A percentile compares a stretch with the other conserved stretches of the same genome.
phyloP scores from a whole-genome alignment of 805 yeast species.

The Isabelozyma pseudorhagii region DNA sequence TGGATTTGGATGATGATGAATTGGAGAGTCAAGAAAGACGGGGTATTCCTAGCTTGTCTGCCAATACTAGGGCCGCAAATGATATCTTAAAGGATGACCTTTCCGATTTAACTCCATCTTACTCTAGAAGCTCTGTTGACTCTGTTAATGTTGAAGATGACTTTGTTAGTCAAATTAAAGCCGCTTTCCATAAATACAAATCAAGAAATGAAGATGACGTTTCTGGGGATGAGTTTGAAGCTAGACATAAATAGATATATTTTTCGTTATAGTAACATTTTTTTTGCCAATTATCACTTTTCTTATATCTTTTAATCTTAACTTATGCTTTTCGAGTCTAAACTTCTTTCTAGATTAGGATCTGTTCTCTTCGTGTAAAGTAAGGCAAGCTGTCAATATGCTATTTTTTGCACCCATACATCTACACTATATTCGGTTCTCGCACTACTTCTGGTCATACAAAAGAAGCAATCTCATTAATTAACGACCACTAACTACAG shows the following conservation, averaged over 20 bases:
- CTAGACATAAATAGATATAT: constrained; percentile 20
- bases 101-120: constrained; percentile 13
- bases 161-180: constrained; percentile 32
- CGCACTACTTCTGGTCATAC: not conserved
- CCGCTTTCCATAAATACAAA: constrained; percentile 34
- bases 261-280: not conserved
- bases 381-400: too few relatives aligned
- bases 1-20: constrained; percentile 68
- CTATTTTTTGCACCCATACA: too few relatives aligned
- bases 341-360: too few relatives aligned
- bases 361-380: too few relatives aligned
- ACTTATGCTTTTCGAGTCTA: not conserved
- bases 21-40: constrained; percentile 14
- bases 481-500: not conserved
- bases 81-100: constrained; percentile 15
- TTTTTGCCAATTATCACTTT: not conserved
- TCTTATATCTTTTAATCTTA: not conserved
- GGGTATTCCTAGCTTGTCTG: constrained; percentile 13
- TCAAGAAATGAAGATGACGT: constrained; percentile 28
- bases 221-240: constrained; percentile 58
- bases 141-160: constrained; percentile 28
- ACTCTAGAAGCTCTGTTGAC: constrained; percentile 26
- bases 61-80: constrained; percentile 13
- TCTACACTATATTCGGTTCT: not conserved
- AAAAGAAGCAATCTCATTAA: not conserved